phyloP scores from a whole-genome alignment of 2,329 filamentous ascomycete genomes.

The Paracoccidioides brasiliensis region DNA sequence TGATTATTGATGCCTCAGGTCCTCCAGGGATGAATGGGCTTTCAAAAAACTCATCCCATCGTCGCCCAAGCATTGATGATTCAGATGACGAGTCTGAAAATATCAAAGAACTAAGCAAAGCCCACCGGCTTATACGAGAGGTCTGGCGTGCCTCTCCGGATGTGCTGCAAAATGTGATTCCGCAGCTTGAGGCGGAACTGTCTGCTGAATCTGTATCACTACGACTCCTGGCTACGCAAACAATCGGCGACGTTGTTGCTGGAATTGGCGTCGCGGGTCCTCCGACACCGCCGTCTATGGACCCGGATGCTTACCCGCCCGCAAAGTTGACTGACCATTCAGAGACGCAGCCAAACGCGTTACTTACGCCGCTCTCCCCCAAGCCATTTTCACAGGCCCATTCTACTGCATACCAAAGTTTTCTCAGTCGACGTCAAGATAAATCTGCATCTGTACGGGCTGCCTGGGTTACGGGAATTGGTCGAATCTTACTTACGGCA shows the following conservation, averaged over 20 bases:
- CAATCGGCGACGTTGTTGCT: slow-evolving; percentile 85
- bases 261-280: slow-evolving; percentile 86
- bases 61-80: slow-evolving; percentile 43
- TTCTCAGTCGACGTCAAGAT: slow-evolving; percentile 73
- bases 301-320: slow-evolving; percentile 75
- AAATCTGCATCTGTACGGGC: slow-evolving; percentile 71
- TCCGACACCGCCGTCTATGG: slow-evolving; percentile 56
- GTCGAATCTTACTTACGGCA: slow-evolving; percentile 79
- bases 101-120: slow-evolving; percentile 75
- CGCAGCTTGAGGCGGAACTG: slow-evolving; percentile 83
- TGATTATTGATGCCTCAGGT: slow-evolving; percentile 75
- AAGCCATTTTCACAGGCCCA: slow-evolving; percentile 83
- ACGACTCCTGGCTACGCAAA: slow-evolving; percentile 79
- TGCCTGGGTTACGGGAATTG: slow-evolving; percentile 72
- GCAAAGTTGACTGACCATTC: slow-evolving; percentile 33
- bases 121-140: slow-evolving; percentile 77
- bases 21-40: slow-evolving; percentile 44
- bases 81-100: slow-evolving; percentile 65
- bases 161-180: slow-evolving; percentile 84
- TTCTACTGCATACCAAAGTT: slow-evolving; percentile 64
- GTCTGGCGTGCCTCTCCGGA: slow-evolving; percentile 84
- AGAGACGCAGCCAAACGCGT: slow-evolving; percentile 46
- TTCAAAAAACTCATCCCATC: slow-evolving; percentile 26
- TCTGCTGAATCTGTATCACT: slow-evolving; percentile 80
- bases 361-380: slow-evolving; percentile 73